Base-by-base conservation (phyloP, 2,329 filamentous ascomycete species). In the Sclerotinia borealis region DNA sequence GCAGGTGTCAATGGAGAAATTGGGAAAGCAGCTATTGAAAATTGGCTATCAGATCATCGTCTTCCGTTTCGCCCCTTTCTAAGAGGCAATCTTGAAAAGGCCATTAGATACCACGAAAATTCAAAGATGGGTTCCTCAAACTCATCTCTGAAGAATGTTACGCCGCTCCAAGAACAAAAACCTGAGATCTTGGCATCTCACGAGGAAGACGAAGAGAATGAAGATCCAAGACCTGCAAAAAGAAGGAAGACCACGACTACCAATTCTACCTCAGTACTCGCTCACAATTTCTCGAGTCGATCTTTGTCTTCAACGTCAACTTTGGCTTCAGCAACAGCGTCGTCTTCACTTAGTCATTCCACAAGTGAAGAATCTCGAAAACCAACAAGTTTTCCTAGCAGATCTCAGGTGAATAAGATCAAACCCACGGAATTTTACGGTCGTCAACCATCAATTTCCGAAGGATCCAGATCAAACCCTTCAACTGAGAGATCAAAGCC, bases 141-240 rank as follows among this genome's bases (percentile, higher is more conserved):
- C 13, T 70, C 70, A 36, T 67, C 66, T 39, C 47, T 66, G 5
- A 64, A 41, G 36, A 34, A 58, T 37, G 41, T 63, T 19, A 50
- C 48, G 17, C 63, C 52, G 36, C 29, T 47, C 27, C 62, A 62
- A 45, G 41, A 63, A 29, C 19, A 45, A 13, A 11, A 56, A 34
- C 60, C 45, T 47, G 55, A 64, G 59, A 64, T 43, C 43, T 15
- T 36, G 37, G 61, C 41, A 45, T 55, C 63, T 27, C 64, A 67
- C n/a, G 67, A 69, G 29, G 69, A 71, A 7, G 67, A 69, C 27
- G 68, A 70, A 2, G 68, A 72, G 31, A 67, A 69, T 27, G 69
- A 71, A n/a, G 64, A 69, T 9, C 50, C 37, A 15, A 58, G 66
- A 45, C 69, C 69, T 17, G 49, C 67, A 34, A 73, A 73, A 61